These are phyloP conservation scores for Lipomyces lipofer DNA, from an alignment of 805 yeast species.

Conservation along the genomic window DNA sequence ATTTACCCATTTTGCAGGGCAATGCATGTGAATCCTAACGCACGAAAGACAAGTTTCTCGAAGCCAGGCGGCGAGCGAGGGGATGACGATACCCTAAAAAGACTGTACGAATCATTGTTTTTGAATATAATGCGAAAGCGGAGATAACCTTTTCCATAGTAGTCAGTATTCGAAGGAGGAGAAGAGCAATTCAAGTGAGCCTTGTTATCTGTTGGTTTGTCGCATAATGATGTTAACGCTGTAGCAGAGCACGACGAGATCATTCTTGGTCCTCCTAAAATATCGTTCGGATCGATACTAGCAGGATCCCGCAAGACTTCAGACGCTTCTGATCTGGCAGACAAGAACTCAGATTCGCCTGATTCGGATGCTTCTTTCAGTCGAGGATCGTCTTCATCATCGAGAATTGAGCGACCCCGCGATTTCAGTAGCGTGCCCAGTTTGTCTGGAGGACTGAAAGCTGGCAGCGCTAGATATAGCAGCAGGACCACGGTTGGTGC, in stretches of 20 bases:
- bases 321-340: background rate
- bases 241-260: conserved; percentile 16
- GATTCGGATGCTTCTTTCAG: background rate
- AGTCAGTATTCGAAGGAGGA: background rate
- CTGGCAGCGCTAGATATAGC: background rate
- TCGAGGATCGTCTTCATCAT: conserved; percentile 5
- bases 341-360: background rate
- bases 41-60: background rate
- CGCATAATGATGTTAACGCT: background rate
- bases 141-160: too few relatives aligned
- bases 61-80: background rate
- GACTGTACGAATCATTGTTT: background rate
- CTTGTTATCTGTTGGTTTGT: background rate
- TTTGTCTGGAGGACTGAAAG: background rate
- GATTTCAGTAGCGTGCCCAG: background rate
- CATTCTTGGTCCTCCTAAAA: conserved; percentile 28
- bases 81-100: background rate
- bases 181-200: background rate
- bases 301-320: background rate
- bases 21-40: too few relatives aligned
- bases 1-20: background rate
- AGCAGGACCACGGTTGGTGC: background rate
- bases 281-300: conserved; percentile 17
- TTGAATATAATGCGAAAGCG: too few relatives aligned
- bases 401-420: background rate